Base-by-base conservation (phyloP, 2,329 filamentous ascomycete genomes). In the Arthrobotrys conoides region DNA sequence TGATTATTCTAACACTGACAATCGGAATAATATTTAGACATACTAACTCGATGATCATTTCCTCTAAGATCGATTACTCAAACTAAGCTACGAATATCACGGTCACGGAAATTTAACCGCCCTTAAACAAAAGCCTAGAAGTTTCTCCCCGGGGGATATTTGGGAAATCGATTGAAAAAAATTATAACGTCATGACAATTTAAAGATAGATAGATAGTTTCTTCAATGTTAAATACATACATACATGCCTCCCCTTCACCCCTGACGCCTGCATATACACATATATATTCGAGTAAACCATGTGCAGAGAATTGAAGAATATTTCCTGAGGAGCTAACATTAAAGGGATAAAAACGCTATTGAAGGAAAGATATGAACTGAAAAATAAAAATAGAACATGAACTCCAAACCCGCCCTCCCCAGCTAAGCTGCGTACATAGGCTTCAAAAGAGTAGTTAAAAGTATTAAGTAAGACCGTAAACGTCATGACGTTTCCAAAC, bases 331-430 rank as follows among this genome's bases (percentile, higher is more conserved):
- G 2, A 59, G n/a, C 30, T 18, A 16, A 4, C 6, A 1, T 59
- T 20, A 14, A 59, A 38, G n/a, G 38, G n/a, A n/a, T n/a, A n/a
- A n/a, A n/a, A n/a, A n/a, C n/a, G n/a, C n/a, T n/a, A n/a, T n/a
- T 51, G 33, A 66, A 66, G 30, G 59, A 66, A 61, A 57, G 49
- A 59, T 49, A 22, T 33, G 69, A 66, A 72, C 9, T 5, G 33
- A 46, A 66, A n/a, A n/a, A n/a, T n/a, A n/a, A 38, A 61, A 22
- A 24, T 20, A 51, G 24, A 24, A 24, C 10, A 24, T 14, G 14
- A 71, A 71, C 68, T 64, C 68, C 68, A 46, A 3, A 53, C 16
- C 36, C 68, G 30, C 30, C 57, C 57, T 36, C 20, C 46, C 33
- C 18, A 14, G 14, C 63, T 20, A 46, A 30, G 27, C 30, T 55